Evolutionary conservation across 2,329 filamentous ascomycete genomes (phyloP), one percentile per base, ranked within the genome.

Genomic region (Fusarium begoniae): DNA sequence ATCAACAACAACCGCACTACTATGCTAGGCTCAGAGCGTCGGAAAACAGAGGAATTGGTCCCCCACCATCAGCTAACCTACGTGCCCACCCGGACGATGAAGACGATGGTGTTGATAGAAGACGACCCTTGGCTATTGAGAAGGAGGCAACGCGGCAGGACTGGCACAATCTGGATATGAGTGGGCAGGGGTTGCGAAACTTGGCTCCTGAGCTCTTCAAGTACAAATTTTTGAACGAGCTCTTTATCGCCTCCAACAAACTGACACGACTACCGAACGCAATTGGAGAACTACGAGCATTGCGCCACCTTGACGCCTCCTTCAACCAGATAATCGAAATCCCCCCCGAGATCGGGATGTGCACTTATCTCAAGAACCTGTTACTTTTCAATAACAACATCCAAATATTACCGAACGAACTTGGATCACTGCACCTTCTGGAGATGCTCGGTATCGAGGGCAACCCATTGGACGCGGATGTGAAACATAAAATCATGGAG

Each of bases 181-280:
- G 95, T 77, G 96, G 96, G n/a, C 96, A 98, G 84, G 96, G 96
- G 26, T 86, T 99, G 55, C 92, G 95, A 75, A 93, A 94, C 67
- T 87, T 99, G 38, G 91, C 95, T 2, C 85, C 90, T 14, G 90
- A 93, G 50, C 87, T 99, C 38, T 98, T 98, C 85, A 88, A 89
- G 75, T 99, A 98, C 83, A 89, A 89, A 50, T 98, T 99, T 82
- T 86, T 99, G 64, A 93, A 93, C 75, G 96, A 97, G 83, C 89
- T 99, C 37, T 98, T 97, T 82, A 90, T 99, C 72, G 95, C 95
- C 77, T 96, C 95, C 75, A 99, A 99, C 87, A 95, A 95, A 81
- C 88, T 99, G 67, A 91, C 91, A 35, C 87, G 89, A 51, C 85
- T 99, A n/a, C 95, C 96, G 18, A 85, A 93, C 43, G 88, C 91